Conservation (phyloP, 2,329 filamentous ascomycete genomes). For the Lachnellula suecica region DNA sequence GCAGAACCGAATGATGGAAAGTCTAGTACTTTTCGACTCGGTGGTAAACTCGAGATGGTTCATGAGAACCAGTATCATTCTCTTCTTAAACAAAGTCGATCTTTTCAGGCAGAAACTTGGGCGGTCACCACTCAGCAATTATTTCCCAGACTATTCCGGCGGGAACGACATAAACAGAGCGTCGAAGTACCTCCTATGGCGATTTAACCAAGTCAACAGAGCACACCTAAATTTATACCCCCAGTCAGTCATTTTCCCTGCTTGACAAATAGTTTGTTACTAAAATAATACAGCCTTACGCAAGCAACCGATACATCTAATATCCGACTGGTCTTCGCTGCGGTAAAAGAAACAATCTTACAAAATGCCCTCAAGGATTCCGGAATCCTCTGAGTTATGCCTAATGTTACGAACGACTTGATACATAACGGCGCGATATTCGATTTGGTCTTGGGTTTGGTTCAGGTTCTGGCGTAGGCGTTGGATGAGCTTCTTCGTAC, state of each 20-base stretch:
- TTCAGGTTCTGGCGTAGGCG: constrained; percentile 14
- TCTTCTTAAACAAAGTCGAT: constrained; percentile 99
- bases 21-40: constrained; percentile 91
- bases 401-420: constrained; percentile 1
- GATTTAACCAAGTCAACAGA: constrained; percentile 97
- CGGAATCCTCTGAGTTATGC: constrained; percentile 72
- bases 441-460: constrained; percentile 16
- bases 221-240: constrained; percentile 96
- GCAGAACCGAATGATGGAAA: constrained; percentile 99
- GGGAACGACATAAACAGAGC: constrained; percentile 98
- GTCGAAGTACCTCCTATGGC: constrained; percentile 95
- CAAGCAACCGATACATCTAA: constrained; percentile 99
- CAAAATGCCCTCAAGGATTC: constrained; percentile 98
- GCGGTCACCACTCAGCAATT: constrained; percentile 86
- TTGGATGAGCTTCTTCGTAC: constrained; percentile 16
- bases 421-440: constrained; percentile 20
- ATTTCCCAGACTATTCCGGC: constrained; percentile 97
- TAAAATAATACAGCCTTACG: constrained; percentile 67
- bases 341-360: constrained; percentile 97
- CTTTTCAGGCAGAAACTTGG: constrained; percentile 94
- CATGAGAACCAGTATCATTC: constrained; percentile 96
- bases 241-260: constrained; percentile 65
- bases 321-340: constrained; percentile 94
- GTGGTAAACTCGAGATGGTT: constrained; percentile 99
- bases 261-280: constrained; percentile 2